Base-by-base conservation (phyloP, 169 alveolate genomes). In the Cryptosporidium felis region DNA sequence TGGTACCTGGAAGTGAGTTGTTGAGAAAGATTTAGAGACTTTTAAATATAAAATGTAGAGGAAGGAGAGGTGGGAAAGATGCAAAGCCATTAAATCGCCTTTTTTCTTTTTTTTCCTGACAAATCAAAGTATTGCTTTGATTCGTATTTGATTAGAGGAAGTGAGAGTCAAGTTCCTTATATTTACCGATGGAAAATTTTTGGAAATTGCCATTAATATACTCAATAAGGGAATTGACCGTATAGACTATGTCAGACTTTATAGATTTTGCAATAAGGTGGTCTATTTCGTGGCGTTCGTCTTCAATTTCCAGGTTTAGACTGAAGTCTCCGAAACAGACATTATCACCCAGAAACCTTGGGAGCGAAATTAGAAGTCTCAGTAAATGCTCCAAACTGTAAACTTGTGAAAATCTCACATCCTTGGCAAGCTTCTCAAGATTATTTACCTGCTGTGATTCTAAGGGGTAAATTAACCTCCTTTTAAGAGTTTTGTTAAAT, bases 321-420 rank as follows among this genome's bases (percentile, higher is more conserved):
- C 28, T 74, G 23, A 38, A 36, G 2, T 74, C 46, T 0, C 85
- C 67, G 61, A 36, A 74, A 6, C 42, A 23, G 14, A 74, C 36
- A 36, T 53, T 8, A 30, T 56, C 63, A 3, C 74, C 53, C 36
- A 74, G n/a, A 56, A 53, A 14, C 21, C 12, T 53, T 14, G 81
- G 65, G 26, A 74, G 12, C 21, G 28, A 53, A 1, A 42, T 53
- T 2, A 74, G 46, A 23, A 74, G 40, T 21, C 85, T 49, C 21
- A 74, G 44, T 18, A 74, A 47, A n/a, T 74, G 85, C 32, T 74
- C 67, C 32, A 74, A 38, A 1, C 85, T 67, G 40, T 40, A 74
- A 5, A 74, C 28, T 74, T 53, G 60, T 3, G 85, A 74, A 49
- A 49, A 74, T 18, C 23, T 5, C 1, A 41, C 30, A 14, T 38